Percentiles rank a stretch among this genome's conserved stretches.
These are phyloP conservation scores for Ceratobasidium sp. DNA, from an alignment of 1,284 basidiomycete genomes.

Conservation along the genomic window DNA sequence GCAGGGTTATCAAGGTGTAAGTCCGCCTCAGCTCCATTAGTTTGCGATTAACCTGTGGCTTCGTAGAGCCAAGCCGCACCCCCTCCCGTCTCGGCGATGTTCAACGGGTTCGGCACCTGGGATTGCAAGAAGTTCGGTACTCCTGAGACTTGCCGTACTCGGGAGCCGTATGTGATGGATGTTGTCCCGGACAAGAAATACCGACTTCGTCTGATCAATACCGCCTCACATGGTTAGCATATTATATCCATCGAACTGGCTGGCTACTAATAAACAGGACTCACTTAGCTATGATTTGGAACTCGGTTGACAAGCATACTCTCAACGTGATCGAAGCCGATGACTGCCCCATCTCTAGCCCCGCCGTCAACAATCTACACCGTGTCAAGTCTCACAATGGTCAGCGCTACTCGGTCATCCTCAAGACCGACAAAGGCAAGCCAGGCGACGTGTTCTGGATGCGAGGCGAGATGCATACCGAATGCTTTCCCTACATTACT, in stretches of 20 bases:
- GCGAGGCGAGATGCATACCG: conserved; percentile 51
- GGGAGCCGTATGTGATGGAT: conserved; percentile 54
- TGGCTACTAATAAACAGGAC: conserved; percentile 50
- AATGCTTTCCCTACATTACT: conserved; percentile 33
- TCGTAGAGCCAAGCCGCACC: conserved; percentile 34
- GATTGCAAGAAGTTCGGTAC: conserved; percentile 45
- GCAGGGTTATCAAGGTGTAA: conserved; percentile 56
- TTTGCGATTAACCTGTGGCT: neutral
- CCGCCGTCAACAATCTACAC: conserved; percentile 30
- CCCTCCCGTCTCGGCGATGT: conserved; percentile 7
- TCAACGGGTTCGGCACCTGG: conserved; percentile 35
- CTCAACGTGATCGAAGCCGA: conserved; percentile 66
- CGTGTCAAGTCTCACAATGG: conserved; percentile 48
- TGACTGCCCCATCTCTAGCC: conserved; percentile 55
- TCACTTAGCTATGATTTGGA: conserved; percentile 57
- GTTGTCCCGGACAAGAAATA: conserved; percentile 55
- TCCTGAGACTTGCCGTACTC: conserved; percentile 54
- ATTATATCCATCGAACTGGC: too few species aligned
- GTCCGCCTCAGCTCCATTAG: conserved; percentile 15
- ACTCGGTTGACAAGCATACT: conserved; percentile 63
- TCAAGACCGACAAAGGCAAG: conserved; percentile 53
- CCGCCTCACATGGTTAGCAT: conserved; percentile 57
- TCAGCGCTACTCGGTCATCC: conserved; percentile 55
- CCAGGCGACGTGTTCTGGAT: conserved; percentile 54
- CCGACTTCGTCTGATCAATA: conserved; percentile 68